Base-by-base conservation (phyloP, 805 yeast genomes). In the Myxozyma monticola region DNA sequence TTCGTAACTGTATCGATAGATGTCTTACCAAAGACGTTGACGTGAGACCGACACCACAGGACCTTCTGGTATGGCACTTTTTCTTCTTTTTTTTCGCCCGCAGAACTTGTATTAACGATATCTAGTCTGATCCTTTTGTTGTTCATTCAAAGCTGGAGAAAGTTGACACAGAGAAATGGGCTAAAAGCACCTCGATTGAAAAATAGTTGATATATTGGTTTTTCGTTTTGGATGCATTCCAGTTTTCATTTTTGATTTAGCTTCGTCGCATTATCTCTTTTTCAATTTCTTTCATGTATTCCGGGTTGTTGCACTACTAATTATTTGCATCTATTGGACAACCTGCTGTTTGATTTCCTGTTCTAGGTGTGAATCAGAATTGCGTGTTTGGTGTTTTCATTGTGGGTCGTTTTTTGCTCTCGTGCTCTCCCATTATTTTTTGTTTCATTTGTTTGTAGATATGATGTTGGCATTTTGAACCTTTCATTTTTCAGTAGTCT, bases 11-110 rank as follows among this genome's bases (percentile, higher is more conserved):
- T 65, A 84, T 91, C 15, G 83, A 81, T 55, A 69, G 76, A 34
- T 90, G 97, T 62, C 73, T 89, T 62, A 74, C 79, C 37, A 87
- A 84, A 64, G 89, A 85, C 55, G 87, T 82, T 38, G 77, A 74
- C 45, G 41, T 26, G 17, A 74, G 99, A 51, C 81, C 85, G 20
- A 80, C 84, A 0, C 95, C 96, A 0, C 77, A 78, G 58, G 88
- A 85, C 38, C 68, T 93, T 22, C 69, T 85, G 39, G 58, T 48
- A 43, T 14, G 54, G 31, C 8, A 6, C 17, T 21, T n/a, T 14
- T 10, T 8, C 10, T 36, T 21, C n/a, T 36, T 28, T 1, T 37
- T 29, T 4, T n/a, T 25, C 21, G 6, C 5, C 33, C 10, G 21
- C 37, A 7, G 15, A 21, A 12, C 8, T 28, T 15, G 9, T 26